A percentile compares a stretch with the other conserved stretches of the same genome.
These are phyloP conservation scores for Ustilago hordei DNA, from an alignment of 1,284 basidiomycete species.

Conservation along the genomic window DNA sequence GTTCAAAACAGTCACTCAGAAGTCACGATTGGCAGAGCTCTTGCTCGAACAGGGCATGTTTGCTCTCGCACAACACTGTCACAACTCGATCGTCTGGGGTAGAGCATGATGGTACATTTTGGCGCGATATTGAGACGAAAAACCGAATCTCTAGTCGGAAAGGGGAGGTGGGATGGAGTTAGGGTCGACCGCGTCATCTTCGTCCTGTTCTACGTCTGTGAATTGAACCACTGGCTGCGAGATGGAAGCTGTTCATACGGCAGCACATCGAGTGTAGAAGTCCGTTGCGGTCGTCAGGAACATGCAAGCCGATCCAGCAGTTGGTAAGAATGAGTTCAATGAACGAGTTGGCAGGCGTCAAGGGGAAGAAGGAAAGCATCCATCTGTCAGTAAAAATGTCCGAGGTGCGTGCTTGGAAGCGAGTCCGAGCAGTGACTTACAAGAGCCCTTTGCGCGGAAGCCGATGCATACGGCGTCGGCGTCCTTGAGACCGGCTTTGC, in stretches of 20 bases:
- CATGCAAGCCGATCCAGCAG: neutral
- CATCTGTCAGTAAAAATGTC: neutral
- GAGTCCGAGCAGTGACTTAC: constrained; percentile 19
- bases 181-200: constrained; percentile 35
- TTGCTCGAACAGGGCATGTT: neutral
- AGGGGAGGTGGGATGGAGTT: constrained; percentile 37
- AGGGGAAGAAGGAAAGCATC: neutral
- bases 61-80: neutral
- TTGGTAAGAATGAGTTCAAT: neutral
- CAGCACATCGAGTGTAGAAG: neutral
- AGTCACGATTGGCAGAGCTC: neutral
- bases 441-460: constrained; percentile 37
- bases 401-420: neutral
- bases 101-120: neutral
- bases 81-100: neutral
- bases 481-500: constrained; percentile 49
- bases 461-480: constrained; percentile 43
- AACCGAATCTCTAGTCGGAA: constrained; percentile 13
- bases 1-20: neutral
- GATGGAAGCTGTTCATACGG: constrained; percentile 22
- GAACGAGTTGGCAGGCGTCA: neutral
- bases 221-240: constrained; percentile 48
- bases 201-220: constrained; percentile 42
- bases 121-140: neutral
- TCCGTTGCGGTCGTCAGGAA: neutral